Evolutionary conservation across 108 stramenopile species (phyloP), one percentile per base, ranked within the genome.

Genomic region (Skeletonema grethae): DNA sequence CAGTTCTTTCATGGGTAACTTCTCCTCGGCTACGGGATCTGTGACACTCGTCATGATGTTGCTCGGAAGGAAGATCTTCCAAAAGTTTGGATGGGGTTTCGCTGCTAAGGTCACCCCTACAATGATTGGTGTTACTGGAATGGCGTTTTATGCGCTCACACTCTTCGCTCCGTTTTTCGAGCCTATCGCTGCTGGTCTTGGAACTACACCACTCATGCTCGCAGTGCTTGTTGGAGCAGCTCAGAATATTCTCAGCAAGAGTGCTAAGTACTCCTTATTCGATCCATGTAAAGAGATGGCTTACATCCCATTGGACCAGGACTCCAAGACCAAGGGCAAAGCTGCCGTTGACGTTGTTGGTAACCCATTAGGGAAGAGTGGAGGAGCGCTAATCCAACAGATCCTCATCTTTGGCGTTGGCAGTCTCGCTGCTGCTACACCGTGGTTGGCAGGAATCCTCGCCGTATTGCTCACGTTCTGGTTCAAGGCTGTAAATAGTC

Each of bases 221-320:
- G 97, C 98, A 25, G 97, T 98, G 6, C 41, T 97, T 45, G 90
- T 98, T 2, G 99, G 99, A 34, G 97, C 98, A 1, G 95, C 91
- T 10, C 97, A 97, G 82, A 99, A 98, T 70, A 97, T 98, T 73
- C 69, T 97, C 63, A 86, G 87, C 63, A 99, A 99, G 85, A 85
- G 87, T 69, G 73, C 94, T 38, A 99, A 99, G 78, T 99, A 98
- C 72, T 86, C 95, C 7, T 82, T 99, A 57, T 99, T 97, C 60
- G 96, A 99, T 73, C 98, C 99, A 2, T 98, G 96, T 86, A 98
- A 98, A 76, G 98, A 99, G 86, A 99, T 98, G 98, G 97, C 97
- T 15, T 99, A 98, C 84, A 99, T 99, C 70, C 97, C 97, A 15
- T 83, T 99, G 18, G 99, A 98, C 73, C 85, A 95, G 58, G 97